phyloP scores from a whole-genome alignment of 2,329 filamentous ascomycete species.

The Ophiocordyceps australis region DNA sequence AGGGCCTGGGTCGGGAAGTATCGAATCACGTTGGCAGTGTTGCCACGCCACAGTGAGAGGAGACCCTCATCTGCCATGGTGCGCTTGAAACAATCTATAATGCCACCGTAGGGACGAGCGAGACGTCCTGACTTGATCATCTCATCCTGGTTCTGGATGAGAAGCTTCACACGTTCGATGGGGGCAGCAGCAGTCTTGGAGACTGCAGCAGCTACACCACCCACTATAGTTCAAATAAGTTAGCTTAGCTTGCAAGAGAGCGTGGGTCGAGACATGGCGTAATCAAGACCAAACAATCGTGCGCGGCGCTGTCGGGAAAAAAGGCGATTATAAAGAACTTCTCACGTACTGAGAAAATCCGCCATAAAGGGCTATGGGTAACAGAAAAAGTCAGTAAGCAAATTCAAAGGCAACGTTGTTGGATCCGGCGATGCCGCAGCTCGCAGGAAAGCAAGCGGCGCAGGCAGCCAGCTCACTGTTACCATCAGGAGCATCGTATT shows the following conservation, averaged over 20 bases:
- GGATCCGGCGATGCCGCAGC: constrained; percentile 1
- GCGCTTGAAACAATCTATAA: constrained; percentile 86
- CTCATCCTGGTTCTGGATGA: constrained; percentile 99
- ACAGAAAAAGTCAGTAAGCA: constrained; percentile 15
- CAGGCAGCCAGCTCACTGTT: too few species aligned
- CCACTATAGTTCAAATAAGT: constrained; percentile 43
- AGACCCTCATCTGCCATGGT: constrained; percentile 84
- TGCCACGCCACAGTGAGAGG: constrained; percentile 94
- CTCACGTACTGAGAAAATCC: constrained; percentile 92
- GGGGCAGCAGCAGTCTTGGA: constrained; percentile 99
- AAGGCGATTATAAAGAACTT: neutral
- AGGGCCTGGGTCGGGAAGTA: constrained; percentile 99
- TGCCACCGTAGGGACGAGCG: constrained; percentile 90
- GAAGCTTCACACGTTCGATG: constrained; percentile 99
- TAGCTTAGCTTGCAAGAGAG: constrained; percentile 3
- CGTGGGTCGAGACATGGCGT: neutral
- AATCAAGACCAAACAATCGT: neutral
- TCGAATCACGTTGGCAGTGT: constrained; percentile 99
- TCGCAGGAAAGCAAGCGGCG: constrained; percentile 3
- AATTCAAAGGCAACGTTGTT: too few species aligned
- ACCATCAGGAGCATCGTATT: too few species aligned
- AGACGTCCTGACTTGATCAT: constrained; percentile 99
- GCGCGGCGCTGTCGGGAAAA: too few species aligned
- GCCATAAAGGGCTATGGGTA: constrained; percentile 70
- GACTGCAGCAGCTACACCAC: constrained; percentile 99